Percentiles rank a stretch among this genome's conserved stretches.
phyloP scores from a whole-genome alignment of 371 early-diverging fungal genomes.

The Cokeromyces recurvatus region DNA sequence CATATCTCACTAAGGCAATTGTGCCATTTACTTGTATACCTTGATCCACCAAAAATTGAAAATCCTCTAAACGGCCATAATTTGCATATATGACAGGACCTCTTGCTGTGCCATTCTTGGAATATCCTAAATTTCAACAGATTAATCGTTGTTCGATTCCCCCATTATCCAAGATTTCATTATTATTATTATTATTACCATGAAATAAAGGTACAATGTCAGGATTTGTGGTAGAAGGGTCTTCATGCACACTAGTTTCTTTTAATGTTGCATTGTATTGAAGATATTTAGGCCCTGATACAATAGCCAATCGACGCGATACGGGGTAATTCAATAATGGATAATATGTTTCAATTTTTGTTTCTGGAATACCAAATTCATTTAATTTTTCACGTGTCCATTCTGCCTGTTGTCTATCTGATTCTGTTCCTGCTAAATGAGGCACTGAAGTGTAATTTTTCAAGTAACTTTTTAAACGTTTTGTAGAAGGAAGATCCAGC shows the following conservation, averaged over 20 bases:
- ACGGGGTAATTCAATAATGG: slow-evolving; percentile 59
- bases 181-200: slow-evolving; percentile 24
- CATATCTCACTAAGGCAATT: slow-evolving; percentile 64
- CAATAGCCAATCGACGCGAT: slow-evolving; percentile 49
- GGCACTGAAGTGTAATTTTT: slow-evolving; percentile 46
- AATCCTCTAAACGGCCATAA: slow-evolving; percentile 62
- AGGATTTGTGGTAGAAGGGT: slow-evolving; percentile 45
- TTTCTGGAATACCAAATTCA: slow-evolving; percentile 48
- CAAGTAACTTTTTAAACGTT: slow-evolving; percentile 9
- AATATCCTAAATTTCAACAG: slow-evolving; percentile 32
- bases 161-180: no score
- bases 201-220: slow-evolving; percentile 60
- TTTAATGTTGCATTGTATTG: slow-evolving; percentile 50
- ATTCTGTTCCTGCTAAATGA: slow-evolving; percentile 52
- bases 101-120: slow-evolving; percentile 57
- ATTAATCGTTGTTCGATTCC: no score
- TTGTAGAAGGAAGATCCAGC: slow-evolving; percentile 16
- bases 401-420: slow-evolving; percentile 46
- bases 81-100: slow-evolving; percentile 66
- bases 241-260: slow-evolving; percentile 57
- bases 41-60: slow-evolving; percentile 40
- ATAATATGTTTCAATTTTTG: slow-evolving; percentile 54
- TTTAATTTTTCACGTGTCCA: slow-evolving; percentile 54
- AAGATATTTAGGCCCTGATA: slow-evolving; percentile 46
- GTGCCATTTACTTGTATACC: slow-evolving; percentile 50